A percentile compares a stretch with the other conserved stretches of the same genome.
These are phyloP conservation scores for Aspergillus heteromorphus DNA, from an alignment of 495 filamentous ascomycete species.

Conservation along the genomic window DNA sequence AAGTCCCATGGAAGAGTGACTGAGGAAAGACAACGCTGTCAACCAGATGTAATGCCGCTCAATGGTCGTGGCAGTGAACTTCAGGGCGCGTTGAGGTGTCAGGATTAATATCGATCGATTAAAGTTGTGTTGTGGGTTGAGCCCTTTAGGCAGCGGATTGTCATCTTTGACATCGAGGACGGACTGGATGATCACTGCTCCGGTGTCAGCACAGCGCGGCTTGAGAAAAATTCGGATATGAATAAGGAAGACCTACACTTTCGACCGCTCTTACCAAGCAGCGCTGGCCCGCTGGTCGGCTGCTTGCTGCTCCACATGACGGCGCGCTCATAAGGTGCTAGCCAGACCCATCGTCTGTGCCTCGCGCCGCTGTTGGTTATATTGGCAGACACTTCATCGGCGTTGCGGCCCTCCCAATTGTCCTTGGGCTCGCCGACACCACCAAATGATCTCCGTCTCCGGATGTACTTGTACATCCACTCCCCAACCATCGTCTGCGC, in stretches of 20 bases:
- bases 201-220: conserved; percentile 14
- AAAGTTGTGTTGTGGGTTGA: conserved; percentile 54
- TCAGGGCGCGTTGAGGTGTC: conserved; percentile 87
- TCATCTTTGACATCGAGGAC: conserved; percentile 96
- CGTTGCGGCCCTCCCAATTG: conserved; percentile 47
- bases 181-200: conserved; percentile 84
- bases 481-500: conserved; percentile 98
- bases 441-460: conserved; percentile 81
- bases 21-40: conserved; percentile 87
- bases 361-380: conserved; percentile 56
- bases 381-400: conserved; percentile 49
- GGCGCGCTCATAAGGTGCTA: conserved; percentile 89
- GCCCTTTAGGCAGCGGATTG: conserved; percentile 75
- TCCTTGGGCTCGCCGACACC: conserved; percentile 62
- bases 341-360: conserved; percentile 98
- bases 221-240: background rate
- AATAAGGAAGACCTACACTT: conserved; percentile 64
- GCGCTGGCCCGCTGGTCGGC: conserved; percentile 75
- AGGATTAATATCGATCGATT: conserved; percentile 93
- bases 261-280: conserved; percentile 91
- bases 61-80: conserved; percentile 78
- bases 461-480: conserved; percentile 99
- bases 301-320: conserved; percentile 99
- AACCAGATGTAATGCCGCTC: conserved; percentile 96
- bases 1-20: conserved; percentile 71